phyloP scores from a whole-genome alignment of 192 early-diverging fungal species.

The Irineochytrium annulatum region DNA sequence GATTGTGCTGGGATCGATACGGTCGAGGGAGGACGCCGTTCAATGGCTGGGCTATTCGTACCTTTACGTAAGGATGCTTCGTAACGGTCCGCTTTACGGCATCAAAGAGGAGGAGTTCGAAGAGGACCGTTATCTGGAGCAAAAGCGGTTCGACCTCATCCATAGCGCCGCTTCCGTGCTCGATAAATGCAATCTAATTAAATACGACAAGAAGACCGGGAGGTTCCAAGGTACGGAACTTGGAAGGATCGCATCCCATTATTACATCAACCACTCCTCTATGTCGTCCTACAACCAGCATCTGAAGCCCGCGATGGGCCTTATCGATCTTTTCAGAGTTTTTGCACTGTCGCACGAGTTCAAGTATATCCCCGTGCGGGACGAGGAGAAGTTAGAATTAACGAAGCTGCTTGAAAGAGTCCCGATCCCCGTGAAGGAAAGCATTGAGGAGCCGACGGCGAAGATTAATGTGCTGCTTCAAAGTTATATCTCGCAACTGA shows the following conservation, averaged over 20 bases:
- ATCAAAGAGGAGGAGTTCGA: conserved; percentile 63
- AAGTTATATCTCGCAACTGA: conserved; percentile 90
- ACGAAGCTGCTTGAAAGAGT: conserved; percentile 85
- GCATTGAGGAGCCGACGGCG: conserved; percentile 81
- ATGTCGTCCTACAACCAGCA: conserved; percentile 94
- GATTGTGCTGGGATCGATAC: conserved; percentile 86
- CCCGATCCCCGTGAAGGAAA: conserved; percentile 93
- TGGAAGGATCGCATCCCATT: conserved; percentile 94
- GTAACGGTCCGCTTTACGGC: conserved; percentile 84
- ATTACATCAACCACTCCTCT: conserved; percentile 87
- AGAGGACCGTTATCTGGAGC: conserved; percentile 74
- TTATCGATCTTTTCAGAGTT: conserved; percentile 84
- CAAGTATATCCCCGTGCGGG: conserved; percentile 87
- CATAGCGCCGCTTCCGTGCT: conserved; percentile 81
- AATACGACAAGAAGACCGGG: conserved; percentile 92
- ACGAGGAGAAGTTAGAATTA: conserved; percentile 91
- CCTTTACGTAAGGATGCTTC: conserved; percentile 92
- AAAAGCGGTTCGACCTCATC: conserved; percentile 84
- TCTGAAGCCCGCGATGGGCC: conserved; percentile 82
- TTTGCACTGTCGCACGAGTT: conserved; percentile 92
- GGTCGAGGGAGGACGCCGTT: conserved; percentile 89
- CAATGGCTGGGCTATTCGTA: conserved; percentile 96
- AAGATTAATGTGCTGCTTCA: conserved; percentile 95
- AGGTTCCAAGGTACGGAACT: conserved; percentile 84
- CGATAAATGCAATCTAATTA: conserved; percentile 89